Base-by-base conservation (phyloP, 2,329 filamentous ascomycete species). In the Fusarium oxysporum region DNA sequence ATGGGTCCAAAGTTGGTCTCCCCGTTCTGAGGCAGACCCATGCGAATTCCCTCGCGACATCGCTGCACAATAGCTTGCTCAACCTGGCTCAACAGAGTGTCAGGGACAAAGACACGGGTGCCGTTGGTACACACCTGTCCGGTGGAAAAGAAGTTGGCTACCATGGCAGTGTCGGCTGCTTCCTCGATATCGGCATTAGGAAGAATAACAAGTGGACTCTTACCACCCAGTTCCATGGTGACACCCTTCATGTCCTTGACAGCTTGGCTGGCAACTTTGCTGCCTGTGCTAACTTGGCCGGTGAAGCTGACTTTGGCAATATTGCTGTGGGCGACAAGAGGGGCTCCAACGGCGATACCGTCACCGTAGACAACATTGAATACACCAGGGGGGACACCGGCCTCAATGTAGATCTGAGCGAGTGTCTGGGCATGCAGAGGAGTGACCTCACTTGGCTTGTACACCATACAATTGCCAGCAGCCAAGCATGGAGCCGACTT, bases 41-140 rank as follows among this genome's bases (percentile, higher is more conserved):
- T 85, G 43, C 94, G 91, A 81, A 97, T 92, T 78, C 94, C 94
- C 69, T 92, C 87, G 30, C 81, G 80, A 60, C 81, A 83, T 25
- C 81, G 80, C 65, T 77, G 63, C 4, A 95, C 78, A 3, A 97
- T 83, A 0, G 85, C 83, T 76, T 87, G 85, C 80, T 97, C 93
- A 73, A 97, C 95, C 0, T 84, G 85, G 19, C 83, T 64, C 79
- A 95, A 91, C 81, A 94, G 86, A 41, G 83, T 80, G 38, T 86
- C 83, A 1, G 92, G 94, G 6, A 97, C 88, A 80, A 97, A 97
- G 38, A 97, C 94, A 16, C 95, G 88, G 2, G 95, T 97, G 55
- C 95, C 95, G 80, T 97, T 97, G 56, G 95, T 97, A 87, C 95
- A 97, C 56, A 97, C 94, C 82, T 97, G 95, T 35, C 95, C 95